phyloP scores from a whole-genome alignment of 805 yeast genomes.

The Schizosaccharomyces lindneri region DNA sequence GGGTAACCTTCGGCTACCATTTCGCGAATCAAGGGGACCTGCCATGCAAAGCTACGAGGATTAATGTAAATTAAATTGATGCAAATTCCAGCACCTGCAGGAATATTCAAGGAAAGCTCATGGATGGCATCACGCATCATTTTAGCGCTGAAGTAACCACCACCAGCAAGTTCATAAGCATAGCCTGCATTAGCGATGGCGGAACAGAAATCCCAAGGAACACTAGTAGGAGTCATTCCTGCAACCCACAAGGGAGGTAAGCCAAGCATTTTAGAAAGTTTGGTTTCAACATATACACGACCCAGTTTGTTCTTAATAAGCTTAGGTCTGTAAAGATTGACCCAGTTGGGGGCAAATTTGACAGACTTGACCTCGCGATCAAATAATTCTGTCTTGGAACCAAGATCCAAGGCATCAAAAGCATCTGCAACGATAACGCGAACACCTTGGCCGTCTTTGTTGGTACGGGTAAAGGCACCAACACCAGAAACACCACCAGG shows the following conservation, averaged over 20 bases:
- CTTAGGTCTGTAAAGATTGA: conserved; percentile 63
- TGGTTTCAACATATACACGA: conserved; percentile 70
- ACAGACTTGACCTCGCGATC: conserved; percentile 39
- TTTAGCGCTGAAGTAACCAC: conserved; percentile 71
- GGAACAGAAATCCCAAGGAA: conserved; percentile 77
- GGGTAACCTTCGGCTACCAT: conserved; percentile 85
- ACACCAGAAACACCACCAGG: conserved; percentile 97
- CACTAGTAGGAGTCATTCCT: conserved; percentile 98
- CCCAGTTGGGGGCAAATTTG: conserved; percentile 78
- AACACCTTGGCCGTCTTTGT: conserved; percentile 95
- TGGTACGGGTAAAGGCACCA: conserved; percentile 87
- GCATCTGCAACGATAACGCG: conserved; percentile 87
- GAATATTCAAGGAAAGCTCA: conserved; percentile 38
- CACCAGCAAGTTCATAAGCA: conserved; percentile 95
- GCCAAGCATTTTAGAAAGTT: conserved; percentile 73
- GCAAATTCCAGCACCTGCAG: conserved; percentile 77
- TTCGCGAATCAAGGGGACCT: conserved; percentile 78
- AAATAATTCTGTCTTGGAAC: conserved; percentile 86
- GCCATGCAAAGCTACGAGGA: conserved; percentile 97
- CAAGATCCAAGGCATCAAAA: conserved; percentile 65
- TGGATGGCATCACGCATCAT: conserved; percentile 54
- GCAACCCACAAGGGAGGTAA: conserved; percentile 94
- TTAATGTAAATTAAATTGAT: conserved; percentile 83
- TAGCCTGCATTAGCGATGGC: conserved; percentile 91
- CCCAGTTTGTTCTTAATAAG: conserved; percentile 42